These are phyloP conservation scores for Furcasterigmium sp. DNA, from an alignment of 2,329 filamentous ascomycete genomes.

Conservation along the genomic window DNA sequence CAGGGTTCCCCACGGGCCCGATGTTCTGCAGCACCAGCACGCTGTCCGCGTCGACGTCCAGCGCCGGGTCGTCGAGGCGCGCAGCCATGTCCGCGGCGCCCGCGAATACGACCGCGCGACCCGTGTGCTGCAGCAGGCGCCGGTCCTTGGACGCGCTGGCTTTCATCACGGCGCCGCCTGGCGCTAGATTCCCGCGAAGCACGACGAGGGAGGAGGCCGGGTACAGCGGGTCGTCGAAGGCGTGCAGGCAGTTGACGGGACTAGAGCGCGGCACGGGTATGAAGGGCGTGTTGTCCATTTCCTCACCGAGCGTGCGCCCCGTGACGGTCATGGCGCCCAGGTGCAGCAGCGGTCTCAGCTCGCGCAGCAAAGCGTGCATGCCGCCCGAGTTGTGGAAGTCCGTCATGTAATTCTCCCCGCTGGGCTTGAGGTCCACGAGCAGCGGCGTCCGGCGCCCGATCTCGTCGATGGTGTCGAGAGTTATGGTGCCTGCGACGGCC, in stretches of 20 bases:
- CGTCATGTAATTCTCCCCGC: conserved; percentile 81
- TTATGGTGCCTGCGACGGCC: conserved; percentile 56
- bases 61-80: conserved; percentile 49
- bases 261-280: conserved; percentile 36
- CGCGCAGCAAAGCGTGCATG: conserved; percentile 74
- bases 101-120: conserved; percentile 57
- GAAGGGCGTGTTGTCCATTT: conserved; percentile 64
- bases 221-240: conserved; percentile 62
- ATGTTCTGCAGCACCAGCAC: conserved; percentile 85
- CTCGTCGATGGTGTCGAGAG: conserved; percentile 71
- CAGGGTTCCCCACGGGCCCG: conserved; percentile 82
- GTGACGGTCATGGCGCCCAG: conserved; percentile 78
- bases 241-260: conserved; percentile 51
- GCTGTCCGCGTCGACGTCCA: conserved; percentile 54
- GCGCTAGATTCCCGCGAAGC: conserved; percentile 76
- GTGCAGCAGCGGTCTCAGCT: conserved; percentile 70
- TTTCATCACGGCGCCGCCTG: conserved; percentile 80
- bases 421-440: conserved; percentile 81
- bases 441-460: conserved; percentile 74
- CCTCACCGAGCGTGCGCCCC: conserved; percentile 75
- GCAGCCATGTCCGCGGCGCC: conserved; percentile 71
- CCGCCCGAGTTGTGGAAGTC: conserved; percentile 88
- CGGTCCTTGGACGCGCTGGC: conserved; percentile 83
- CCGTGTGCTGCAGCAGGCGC: conserved; percentile 38
- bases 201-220: conserved; percentile 75